Evolutionary conservation across 345 rosid species (phyloP).

Genomic region (Heritiera fomes): DNA sequence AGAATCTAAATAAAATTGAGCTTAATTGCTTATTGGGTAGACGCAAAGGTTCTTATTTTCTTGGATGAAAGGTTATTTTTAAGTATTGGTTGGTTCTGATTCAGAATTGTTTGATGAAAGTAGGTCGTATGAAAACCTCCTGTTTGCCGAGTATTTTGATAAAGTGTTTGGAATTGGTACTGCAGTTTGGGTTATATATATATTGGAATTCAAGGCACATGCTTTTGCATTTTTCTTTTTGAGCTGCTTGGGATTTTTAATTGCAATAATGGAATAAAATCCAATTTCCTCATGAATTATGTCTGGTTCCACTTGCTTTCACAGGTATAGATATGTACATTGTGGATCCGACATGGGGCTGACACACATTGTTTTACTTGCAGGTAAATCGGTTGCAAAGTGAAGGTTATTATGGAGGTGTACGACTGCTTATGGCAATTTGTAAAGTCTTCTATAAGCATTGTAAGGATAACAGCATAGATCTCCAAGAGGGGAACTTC

Average conservation of each 20-base stretch:
- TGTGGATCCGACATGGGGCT: background rate
- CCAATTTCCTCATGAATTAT: background rate
- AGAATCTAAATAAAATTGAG: background rate
- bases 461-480: conserved; percentile 56
- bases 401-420: conserved; percentile 97
- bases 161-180: background rate
- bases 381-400: conserved; percentile 68
- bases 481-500: conserved; percentile 59
- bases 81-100: background rate
- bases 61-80: background rate
- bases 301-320: background rate
- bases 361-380: background rate
- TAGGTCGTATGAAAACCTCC: background rate
- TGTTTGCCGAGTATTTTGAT: conserved; percentile 6
- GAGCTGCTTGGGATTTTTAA: background rate
- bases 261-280: conserved; percentile 8
- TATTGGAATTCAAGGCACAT: background rate
- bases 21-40: background rate
- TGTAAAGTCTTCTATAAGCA: conserved; percentile 63
- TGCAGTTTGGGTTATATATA: background rate
- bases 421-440: conserved; percentile 84
- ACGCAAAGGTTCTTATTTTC: background rate
- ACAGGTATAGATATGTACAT: background rate
- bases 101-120: background rate
- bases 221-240: background rate